Base-by-base conservation (phyloP, 805 yeast genomes). In the Starmerella sp. region DNA sequence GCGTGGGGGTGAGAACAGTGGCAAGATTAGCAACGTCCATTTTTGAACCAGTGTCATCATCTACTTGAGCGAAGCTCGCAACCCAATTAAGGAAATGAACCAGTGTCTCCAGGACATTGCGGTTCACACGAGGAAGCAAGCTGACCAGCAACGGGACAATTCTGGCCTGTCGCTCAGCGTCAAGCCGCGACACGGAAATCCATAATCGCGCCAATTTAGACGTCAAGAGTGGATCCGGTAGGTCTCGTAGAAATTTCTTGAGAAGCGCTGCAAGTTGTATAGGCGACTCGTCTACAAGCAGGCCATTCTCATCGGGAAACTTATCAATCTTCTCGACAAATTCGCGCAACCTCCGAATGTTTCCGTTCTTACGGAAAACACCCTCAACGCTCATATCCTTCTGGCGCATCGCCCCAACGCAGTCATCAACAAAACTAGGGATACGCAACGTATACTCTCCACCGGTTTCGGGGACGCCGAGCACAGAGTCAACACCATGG, bases 1-100 rank as follows among this genome's bases (percentile, higher is more conserved):
- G 82, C 65, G 90, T 93, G 1, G 99, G 99, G 0, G 97, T 86
- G 50, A 93, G 77, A 2, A 93, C 99, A 0, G 97, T 93, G 1
- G 98, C 95, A 59, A 93, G 75, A 67, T 93, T 93, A 66, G 89
- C 95, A 36, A 86, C 80, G 67, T 91, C 97, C 98, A 93, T 93
- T 71, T 91, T 93, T 3, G 97, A 88, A 0, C 93, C 93, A 6
- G 51, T 3, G 41, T 59, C 63, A 63, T 88, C 95, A 65, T 89
- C 97, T 58, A 90, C 80, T 62, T 87, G 90, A 1, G 97, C 86
- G 71, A 93, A 93, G 2, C 97, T 86, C 0, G 97, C 88, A 2
- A 90, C 91, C 97, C 97, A 93, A 68, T 83, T 83, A 66, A 93
- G 79, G 68, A 93, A 93, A 56, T 83, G 81, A 35, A 90, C 74